These are phyloP conservation scores for Anisogramma anomala DNA, from an alignment of 2,329 filamentous ascomycete genomes.

Conservation along the genomic window DNA sequence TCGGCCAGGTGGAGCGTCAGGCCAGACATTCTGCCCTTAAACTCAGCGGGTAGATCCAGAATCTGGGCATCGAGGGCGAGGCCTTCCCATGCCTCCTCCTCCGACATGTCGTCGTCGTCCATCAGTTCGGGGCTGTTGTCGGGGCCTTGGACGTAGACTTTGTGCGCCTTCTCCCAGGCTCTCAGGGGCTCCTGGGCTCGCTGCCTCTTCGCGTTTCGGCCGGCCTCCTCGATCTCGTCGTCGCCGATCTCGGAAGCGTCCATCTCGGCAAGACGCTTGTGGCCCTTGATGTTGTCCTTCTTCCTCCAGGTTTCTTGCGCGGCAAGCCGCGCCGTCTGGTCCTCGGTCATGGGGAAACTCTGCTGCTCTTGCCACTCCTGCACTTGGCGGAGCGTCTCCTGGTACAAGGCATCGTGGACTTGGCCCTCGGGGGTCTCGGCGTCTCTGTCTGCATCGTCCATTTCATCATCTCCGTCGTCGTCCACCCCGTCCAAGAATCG, in stretches of 20 bases:
- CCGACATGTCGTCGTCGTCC: not conserved
- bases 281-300: not conserved
- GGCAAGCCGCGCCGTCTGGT: not conserved
- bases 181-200: not conserved
- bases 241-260: slow-evolving; percentile 1
- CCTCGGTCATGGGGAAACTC: not conserved
- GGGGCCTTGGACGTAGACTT: slow-evolving; percentile 9
- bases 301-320: not conserved
- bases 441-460: not conserved
- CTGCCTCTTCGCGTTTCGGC: slow-evolving; percentile 7
- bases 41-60: slow-evolving; percentile 4
- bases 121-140: not conserved
- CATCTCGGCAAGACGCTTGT: slow-evolving; percentile 1
- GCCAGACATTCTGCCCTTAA: slow-evolving; percentile 5
- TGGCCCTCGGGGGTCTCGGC: not conserved
- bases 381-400: not conserved
- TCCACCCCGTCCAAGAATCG: not conserved
- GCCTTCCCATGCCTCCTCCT: not conserved
- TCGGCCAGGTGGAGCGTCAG: not conserved
- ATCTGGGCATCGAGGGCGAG: slow-evolving; percentile 6
- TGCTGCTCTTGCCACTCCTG: not conserved
- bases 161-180: slow-evolving; percentile 5
- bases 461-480: not conserved
- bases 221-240: slow-evolving; percentile 8
- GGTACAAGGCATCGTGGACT: not conserved